A percentile compares a stretch with the other conserved stretches of the same genome.
phyloP scores from a whole-genome alignment of 441 rosid species.

The Pelargonium australe region DNA sequence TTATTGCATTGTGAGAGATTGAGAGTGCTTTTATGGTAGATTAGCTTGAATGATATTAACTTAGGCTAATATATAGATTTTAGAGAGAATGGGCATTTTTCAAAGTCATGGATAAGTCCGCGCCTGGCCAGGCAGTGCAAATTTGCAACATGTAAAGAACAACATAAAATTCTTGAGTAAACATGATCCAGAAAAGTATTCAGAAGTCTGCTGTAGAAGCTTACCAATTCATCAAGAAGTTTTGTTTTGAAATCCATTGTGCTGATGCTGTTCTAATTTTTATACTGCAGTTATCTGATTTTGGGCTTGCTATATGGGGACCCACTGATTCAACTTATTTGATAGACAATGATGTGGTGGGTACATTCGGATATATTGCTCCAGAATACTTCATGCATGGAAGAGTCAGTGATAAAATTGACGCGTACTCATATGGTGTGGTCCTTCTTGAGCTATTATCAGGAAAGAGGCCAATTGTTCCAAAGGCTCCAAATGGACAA shows the following conservation, averaged over 20 bases:
- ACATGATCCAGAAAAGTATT: background rate
- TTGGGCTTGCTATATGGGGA: slow-evolving; percentile 74
- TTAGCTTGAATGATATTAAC: background rate
- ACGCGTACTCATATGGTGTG: slow-evolving; percentile 85
- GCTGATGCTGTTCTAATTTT: background rate
- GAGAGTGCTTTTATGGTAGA: background rate
- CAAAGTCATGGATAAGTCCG: background rate
- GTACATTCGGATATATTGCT: slow-evolving; percentile 94
- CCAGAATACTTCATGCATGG: slow-evolving; percentile 94
- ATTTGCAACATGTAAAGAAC: background rate
- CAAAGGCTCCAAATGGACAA: slow-evolving; percentile 49
- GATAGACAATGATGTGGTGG: slow-evolving; percentile 58
- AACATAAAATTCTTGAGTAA: background rate
- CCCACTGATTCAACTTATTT: slow-evolving; percentile 34
- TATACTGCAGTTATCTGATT: slow-evolving; percentile 55
- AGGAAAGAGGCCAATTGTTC: slow-evolving; percentile 71
- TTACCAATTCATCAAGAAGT: slow-evolving; percentile 1
- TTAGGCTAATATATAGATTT: background rate
- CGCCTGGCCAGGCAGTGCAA: background rate
- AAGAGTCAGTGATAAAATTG: slow-evolving; percentile 76
- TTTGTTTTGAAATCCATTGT: background rate
- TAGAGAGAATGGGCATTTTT: background rate
- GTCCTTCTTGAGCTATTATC: slow-evolving; percentile 87
- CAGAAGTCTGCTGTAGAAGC: background rate
- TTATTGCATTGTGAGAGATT: background rate